These are phyloP conservation scores for Calonectria montana DNA, from an alignment of 2,329 filamentous ascomycete species.

Conservation along the genomic window DNA sequence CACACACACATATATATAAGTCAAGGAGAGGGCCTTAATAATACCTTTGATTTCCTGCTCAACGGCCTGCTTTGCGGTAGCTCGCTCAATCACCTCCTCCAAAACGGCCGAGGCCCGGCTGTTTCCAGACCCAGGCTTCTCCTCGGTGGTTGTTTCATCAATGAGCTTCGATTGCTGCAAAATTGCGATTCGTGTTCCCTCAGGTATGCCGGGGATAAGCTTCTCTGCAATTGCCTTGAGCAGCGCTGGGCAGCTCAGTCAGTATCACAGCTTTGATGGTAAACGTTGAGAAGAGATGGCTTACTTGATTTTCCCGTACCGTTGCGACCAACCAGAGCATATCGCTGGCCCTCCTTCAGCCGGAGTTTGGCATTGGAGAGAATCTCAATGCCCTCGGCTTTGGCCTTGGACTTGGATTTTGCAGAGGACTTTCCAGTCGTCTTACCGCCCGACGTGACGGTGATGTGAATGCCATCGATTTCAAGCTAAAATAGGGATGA, in stretches of 20 bases:
- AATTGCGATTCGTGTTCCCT: slow-evolving; percentile 73
- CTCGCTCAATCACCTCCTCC: slow-evolving; percentile 74
- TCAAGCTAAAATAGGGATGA: slow-evolving; percentile 62
- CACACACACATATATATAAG: neutral
- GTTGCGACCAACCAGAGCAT: slow-evolving; percentile 84
- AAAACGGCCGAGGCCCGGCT: slow-evolving; percentile 61
- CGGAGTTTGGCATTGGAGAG: slow-evolving; percentile 76
- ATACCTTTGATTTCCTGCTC: slow-evolving; percentile 71
- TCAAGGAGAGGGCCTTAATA: no score
- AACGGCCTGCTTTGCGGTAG: slow-evolving; percentile 66
- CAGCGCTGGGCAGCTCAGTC: slow-evolving; percentile 62
- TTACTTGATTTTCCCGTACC: slow-evolving; percentile 85
- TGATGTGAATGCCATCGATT: slow-evolving; percentile 79
- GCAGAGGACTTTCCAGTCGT: slow-evolving; percentile 52
- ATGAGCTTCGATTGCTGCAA: slow-evolving; percentile 71
- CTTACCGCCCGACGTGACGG: slow-evolving; percentile 62
- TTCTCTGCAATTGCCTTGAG: slow-evolving; percentile 82
- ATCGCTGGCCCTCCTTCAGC: slow-evolving; percentile 78
- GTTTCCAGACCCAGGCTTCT: slow-evolving; percentile 13
- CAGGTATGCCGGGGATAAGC: slow-evolving; percentile 80
- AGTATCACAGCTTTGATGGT: neutral
- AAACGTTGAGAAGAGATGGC: neutral
- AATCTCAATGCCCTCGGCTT: slow-evolving; percentile 69
- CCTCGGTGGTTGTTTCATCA: slow-evolving; percentile 46
- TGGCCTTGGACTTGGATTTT: slow-evolving; percentile 63